Base-by-base conservation (phyloP, 108 stramenopile genomes). In the Nannochloropsis gaditana region DNA sequence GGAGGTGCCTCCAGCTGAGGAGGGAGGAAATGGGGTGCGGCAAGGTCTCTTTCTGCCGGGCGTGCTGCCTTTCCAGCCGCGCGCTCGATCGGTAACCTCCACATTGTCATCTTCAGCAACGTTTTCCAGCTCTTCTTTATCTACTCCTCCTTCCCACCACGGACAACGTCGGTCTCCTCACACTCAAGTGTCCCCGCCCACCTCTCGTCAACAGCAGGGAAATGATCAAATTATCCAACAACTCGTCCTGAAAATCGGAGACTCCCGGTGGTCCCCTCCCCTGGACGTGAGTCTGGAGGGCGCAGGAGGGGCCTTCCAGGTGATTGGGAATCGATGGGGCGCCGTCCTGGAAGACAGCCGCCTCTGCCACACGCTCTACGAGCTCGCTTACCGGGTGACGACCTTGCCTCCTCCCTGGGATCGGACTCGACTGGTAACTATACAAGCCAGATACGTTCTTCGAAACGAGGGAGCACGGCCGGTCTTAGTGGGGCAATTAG, bases 361-460 rank as follows among this genome's bases (percentile, higher is more conserved):
- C 59, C 59, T 73, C 59, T 15, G n/a, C 59, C 83, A 81, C 21
- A 80, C 79, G 10, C 19, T 88, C 11, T 84, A 88, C 50, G 84
- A 84, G 43, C 84, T 88, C 17, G 81, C 87, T 21, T 88, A 88
- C 81, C 79, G 83, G 41, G 89, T 89, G 42, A 41, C 45, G 11
- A 83, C 84, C 5, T 81, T 84, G 19, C 85, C 89, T 21, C 59
- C 85, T 4, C 89, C 89, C 5, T 89, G 89, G 89, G 86, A 89
- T 50, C 82, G 85, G n/a, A 89, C 89, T 3, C 79, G 86, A 19
- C 59, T 89, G 42, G 84, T 89, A 44, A 86, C 85, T 19, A 43
- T 89, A 11, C 80, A 11, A 6, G 41, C 31, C 21, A 42, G 80
- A 11, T 81, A 8, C 80, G 31, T 31, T 42, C 11, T 81, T n/a